Conservation (phyloP, 1,139 yeast genomes). For the Blastobotrys malaysiensis region DNA sequence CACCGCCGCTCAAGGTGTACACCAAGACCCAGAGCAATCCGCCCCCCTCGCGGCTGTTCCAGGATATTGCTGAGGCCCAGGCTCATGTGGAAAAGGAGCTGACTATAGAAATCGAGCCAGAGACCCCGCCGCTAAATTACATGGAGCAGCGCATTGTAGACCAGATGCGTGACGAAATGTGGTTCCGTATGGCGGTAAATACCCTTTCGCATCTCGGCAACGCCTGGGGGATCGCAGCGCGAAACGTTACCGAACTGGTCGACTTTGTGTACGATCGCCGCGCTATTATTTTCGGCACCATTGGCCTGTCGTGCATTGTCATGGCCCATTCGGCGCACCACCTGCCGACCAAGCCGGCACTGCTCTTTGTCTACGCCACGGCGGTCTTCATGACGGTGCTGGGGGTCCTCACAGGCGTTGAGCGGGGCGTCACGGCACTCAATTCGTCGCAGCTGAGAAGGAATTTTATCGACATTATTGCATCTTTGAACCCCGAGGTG, state of each 20-base stretch:
- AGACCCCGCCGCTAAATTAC: not conserved
- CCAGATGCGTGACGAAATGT: not conserved
- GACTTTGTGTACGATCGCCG: not conserved
- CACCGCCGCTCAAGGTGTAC: not conserved
- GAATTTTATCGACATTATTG: not conserved
- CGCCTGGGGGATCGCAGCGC: not conserved
- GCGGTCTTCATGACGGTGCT: not conserved
- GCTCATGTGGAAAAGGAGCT: not conserved
- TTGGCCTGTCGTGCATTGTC: not conserved
- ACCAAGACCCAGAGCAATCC: not conserved
- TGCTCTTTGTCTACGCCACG: not conserved
- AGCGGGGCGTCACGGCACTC: not conserved
- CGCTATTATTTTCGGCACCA: not conserved
- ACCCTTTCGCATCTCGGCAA: not conserved
- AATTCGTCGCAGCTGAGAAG: not conserved
- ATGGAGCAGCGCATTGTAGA: not conserved
- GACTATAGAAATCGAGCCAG: not conserved
- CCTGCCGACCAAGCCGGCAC: not conserved
- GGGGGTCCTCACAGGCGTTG: not conserved
- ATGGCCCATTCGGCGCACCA: not conserved
- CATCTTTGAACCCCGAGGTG: not conserved
- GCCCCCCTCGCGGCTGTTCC: not conserved
- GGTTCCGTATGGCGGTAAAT: not conserved
- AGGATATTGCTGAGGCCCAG: not conserved
- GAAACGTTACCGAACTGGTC: not conserved